phyloP scores from a whole-genome alignment of 2,329 filamentous ascomycete species.

The Colletotrichum abscissum region DNA sequence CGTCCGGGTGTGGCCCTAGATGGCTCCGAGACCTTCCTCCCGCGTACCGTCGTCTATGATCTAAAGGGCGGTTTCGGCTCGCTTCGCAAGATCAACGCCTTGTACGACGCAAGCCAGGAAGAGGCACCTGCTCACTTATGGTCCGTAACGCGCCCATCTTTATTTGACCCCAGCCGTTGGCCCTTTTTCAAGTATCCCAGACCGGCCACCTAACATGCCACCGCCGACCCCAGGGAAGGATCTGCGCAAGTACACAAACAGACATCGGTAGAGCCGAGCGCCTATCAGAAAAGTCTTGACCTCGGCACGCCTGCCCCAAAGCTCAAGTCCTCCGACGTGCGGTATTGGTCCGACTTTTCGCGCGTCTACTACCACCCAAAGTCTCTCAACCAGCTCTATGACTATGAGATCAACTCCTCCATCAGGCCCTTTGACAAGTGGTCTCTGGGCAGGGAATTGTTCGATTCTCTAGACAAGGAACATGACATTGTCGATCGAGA shows the following conservation, averaged over 20 bases:
- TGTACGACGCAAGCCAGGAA: slow-evolving; percentile 73
- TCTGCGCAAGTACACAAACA: slow-evolving; percentile 76
- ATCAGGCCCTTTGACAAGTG: slow-evolving; percentile 87
- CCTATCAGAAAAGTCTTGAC: slow-evolving; percentile 85
- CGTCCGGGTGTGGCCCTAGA: slow-evolving; percentile 84
- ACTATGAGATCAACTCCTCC: slow-evolving; percentile 85
- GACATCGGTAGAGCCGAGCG: slow-evolving; percentile 73
- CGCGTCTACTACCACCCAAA: slow-evolving; percentile 91
- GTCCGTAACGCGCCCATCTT: slow-evolving; percentile 36
- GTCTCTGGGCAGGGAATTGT: slow-evolving; percentile 79
- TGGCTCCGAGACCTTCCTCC: slow-evolving; percentile 91
- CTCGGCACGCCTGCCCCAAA: slow-evolving; percentile 71
- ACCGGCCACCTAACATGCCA: slow-evolving; percentile 1
- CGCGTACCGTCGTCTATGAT: slow-evolving; percentile 92
- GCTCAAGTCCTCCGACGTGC: slow-evolving; percentile 77
- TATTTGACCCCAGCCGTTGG: not conserved
- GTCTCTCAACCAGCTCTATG: slow-evolving; percentile 86
- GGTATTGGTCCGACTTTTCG: slow-evolving; percentile 97
- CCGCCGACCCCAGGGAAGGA: slow-evolving; percentile 65
- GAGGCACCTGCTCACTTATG: slow-evolving; percentile 45
- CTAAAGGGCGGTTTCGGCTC: slow-evolving; percentile 94
- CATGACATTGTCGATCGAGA: slow-evolving; percentile 93
- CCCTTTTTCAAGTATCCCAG: not conserved
- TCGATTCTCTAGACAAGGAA: slow-evolving; percentile 77
- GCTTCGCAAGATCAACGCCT: slow-evolving; percentile 85